phyloP scores from a whole-genome alignment of 2,329 filamentous ascomycete genomes.

The Penicillium vulpinum region DNA sequence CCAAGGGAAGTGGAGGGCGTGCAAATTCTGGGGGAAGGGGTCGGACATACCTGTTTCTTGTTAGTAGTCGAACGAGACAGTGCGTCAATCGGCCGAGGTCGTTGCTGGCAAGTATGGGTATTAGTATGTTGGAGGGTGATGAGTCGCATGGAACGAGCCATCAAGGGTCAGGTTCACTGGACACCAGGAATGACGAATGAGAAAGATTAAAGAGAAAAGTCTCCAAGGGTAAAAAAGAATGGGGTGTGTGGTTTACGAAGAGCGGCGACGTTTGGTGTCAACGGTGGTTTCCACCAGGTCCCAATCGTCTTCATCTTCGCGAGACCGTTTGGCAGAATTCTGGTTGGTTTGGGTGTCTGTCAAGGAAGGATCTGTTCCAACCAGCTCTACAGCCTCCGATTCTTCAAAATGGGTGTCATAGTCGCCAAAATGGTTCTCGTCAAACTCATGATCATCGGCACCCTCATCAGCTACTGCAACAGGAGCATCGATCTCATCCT shows the following conservation, averaged over 20 bases:
- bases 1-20: background rate
- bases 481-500: slow-evolving; percentile 17
- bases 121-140: slow-evolving; percentile 10
- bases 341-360: slow-evolving; percentile 22
- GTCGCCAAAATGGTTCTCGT: slow-evolving; percentile 43
- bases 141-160: background rate
- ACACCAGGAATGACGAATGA: background rate
- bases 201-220: background rate
- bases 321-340: slow-evolving; percentile 36
- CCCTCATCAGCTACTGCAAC: slow-evolving; percentile 13
- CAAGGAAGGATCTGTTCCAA: slow-evolving; percentile 20
- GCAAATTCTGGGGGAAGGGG: background rate
- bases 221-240: background rate
- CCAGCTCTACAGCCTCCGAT: slow-evolving; percentile 23
- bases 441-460: slow-evolving; percentile 27
- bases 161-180: background rate
- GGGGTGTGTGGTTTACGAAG: slow-evolving; percentile 33
- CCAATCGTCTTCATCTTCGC: slow-evolving; percentile 38
- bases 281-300: slow-evolving; percentile 26
- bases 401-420: slow-evolving; percentile 37
- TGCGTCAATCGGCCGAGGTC: slow-evolving; percentile 2
- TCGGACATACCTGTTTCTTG: slow-evolving; percentile 10
- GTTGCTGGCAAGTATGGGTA: slow-evolving; percentile 9
- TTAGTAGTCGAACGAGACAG: background rate
- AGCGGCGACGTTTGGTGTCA: slow-evolving; percentile 57